These are phyloP conservation scores for Rhododendron mucronatum DNA, from an alignment of 148 eudicot genomes.

Conservation along the genomic window DNA sequence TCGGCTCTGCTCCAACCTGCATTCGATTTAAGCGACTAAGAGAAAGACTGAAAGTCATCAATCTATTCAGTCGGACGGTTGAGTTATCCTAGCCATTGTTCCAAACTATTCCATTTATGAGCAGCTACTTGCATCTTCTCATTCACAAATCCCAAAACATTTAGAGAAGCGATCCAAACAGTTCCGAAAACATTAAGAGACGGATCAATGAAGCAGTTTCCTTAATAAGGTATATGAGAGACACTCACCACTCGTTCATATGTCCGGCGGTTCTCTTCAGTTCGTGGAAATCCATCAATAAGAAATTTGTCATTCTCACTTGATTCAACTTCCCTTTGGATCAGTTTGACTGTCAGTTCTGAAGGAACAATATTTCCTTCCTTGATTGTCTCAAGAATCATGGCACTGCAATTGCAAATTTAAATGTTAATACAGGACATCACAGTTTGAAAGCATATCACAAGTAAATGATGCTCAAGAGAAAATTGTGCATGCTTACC, in stretches of 20 bases:
- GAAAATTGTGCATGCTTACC: constrained; percentile 35
- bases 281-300: constrained; percentile 94
- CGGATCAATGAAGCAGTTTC: background rate
- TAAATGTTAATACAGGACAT: constrained; percentile 17
- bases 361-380: constrained; percentile 93
- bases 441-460: background rate
- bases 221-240: background rate
- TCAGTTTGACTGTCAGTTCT: constrained; percentile 77
- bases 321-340: constrained; percentile 61
- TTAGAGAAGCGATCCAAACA: background rate
- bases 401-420: constrained; percentile 44
- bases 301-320: constrained; percentile 63
- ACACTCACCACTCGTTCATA: constrained; percentile 81
- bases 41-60: background rate
- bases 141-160: background rate
- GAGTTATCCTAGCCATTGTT: background rate
- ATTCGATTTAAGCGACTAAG: constrained; percentile 13
- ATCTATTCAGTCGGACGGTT: background rate
- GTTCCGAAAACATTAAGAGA: background rate
- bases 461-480: constrained; percentile 9
- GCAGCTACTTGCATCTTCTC: background rate
- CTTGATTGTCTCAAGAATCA: constrained; percentile 76
- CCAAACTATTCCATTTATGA: background rate
- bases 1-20: constrained; percentile 78
- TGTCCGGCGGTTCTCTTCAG: constrained; percentile 78